Percentiles rank a stretch among this genome's conserved stretches.
Evolutionary conservation across 192 early-diverging fungal genomes (phyloP).

Genomic region (Pilaira anomala): DNA sequence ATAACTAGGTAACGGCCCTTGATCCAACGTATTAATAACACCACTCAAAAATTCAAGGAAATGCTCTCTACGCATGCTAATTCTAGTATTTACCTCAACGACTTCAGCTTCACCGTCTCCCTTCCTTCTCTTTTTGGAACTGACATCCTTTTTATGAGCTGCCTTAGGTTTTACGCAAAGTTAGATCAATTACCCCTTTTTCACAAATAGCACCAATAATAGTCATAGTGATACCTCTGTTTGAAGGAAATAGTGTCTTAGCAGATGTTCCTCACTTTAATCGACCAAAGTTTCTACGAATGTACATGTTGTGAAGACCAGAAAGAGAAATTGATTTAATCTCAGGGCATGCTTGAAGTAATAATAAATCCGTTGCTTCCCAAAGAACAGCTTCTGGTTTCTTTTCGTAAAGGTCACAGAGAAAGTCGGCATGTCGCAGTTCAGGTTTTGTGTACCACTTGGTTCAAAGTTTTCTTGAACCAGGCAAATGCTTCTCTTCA

Average conservation of each 20-base stretch:
- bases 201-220: slow-evolving; percentile 5
- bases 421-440: not conserved
- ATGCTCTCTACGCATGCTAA: slow-evolving; percentile 11
- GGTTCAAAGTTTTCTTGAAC: slow-evolving; percentile 1
- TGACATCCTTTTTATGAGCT: not conserved
- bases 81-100: slow-evolving; percentile 1
- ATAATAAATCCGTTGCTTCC: not conserved
- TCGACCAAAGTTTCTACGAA: slow-evolving; percentile 26
- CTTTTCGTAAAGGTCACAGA: not conserved
- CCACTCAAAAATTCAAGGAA: not conserved
- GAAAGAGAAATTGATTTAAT: not conserved
- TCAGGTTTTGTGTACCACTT: not conserved
- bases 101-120: not conserved
- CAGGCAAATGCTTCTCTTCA: slow-evolving; percentile 4
- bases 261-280: slow-evolving; percentile 19
- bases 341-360: not conserved
- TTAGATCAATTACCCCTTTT: slow-evolving; percentile 8
- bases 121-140: slow-evolving; percentile 6
- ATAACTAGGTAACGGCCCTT: slow-evolving; percentile 13
- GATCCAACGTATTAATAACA: slow-evolving; percentile 18
- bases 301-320: slow-evolving; percentile 24
- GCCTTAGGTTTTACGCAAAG: slow-evolving; percentile 12
- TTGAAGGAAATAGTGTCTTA: not conserved
- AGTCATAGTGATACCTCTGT: not conserved
- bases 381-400: slow-evolving; percentile 9